phyloP scores from a whole-genome alignment of 2,329 filamentous ascomycete species.

The Cercospora sp. region DNA sequence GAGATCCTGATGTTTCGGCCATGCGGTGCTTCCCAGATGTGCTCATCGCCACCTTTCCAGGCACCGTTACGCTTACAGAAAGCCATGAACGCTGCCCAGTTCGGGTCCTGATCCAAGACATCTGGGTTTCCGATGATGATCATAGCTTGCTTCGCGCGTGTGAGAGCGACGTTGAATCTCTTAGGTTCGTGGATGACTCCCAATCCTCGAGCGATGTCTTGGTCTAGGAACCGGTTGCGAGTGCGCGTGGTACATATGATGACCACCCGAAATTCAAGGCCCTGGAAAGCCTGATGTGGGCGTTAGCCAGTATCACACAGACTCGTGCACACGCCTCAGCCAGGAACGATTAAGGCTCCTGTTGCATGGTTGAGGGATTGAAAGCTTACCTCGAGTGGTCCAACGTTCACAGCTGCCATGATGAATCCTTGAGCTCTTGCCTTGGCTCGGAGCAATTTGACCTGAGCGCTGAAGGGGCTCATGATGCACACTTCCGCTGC shows the following conservation, averaged over 20 bases:
- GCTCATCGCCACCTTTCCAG: constrained; percentile 1
- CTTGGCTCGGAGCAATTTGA: constrained; percentile 26
- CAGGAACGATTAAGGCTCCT: background rate
- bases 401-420: constrained; percentile 28
- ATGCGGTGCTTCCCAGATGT: constrained; percentile 18
- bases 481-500: constrained; percentile 33
- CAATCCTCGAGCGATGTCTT: constrained; percentile 30
- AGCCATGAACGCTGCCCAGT: constrained; percentile 31
- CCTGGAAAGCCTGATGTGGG: constrained; percentile 29
- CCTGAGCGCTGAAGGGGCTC: constrained; percentile 34
- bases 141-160: constrained; percentile 32
- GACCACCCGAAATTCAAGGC: constrained; percentile 31
- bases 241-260: constrained; percentile 35
- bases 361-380: background rate
- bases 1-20: constrained; percentile 23
- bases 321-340: background rate
- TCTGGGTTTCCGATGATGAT: constrained; percentile 33
- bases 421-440: constrained; percentile 14
- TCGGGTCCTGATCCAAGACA: constrained; percentile 27
- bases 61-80: constrained; percentile 30
- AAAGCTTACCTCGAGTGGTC: constrained; percentile 27
- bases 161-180: constrained; percentile 34
- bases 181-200: constrained; percentile 33
- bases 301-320: background rate
- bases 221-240: constrained; percentile 32